Evolutionary conservation across 768 basidiomycete genomes (phyloP).

Genomic region (Podaxis sp.): DNA sequence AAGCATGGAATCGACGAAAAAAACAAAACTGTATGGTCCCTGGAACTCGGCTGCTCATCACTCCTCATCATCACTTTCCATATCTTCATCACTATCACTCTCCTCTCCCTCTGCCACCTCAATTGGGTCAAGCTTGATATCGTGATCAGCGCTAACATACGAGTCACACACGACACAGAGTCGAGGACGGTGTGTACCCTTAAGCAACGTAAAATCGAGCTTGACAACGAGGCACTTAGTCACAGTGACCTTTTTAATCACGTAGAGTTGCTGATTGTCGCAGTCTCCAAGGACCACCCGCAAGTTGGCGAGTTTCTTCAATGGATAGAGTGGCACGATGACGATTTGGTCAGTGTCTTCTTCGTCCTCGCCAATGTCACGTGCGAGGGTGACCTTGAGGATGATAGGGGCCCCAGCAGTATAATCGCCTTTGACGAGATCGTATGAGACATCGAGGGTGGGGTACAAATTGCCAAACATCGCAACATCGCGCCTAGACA

Average conservation of each 20-base stretch:
- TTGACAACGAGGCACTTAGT: conserved; percentile 86
- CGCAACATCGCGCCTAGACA: conserved; percentile 84
- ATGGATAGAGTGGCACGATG: conserved; percentile 90
- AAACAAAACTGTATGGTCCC: too few species aligned
- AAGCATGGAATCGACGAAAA: too few species aligned
- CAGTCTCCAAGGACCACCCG: conserved; percentile 96
- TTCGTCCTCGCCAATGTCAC: conserved; percentile 81
- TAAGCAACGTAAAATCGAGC: conserved; percentile 85
- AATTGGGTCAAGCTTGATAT: conserved; percentile 78
- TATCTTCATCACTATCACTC: conserved; percentile 78
- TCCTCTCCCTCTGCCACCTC: conserved; percentile 92
- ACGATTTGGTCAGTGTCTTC: conserved; percentile 75
- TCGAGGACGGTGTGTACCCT: conserved; percentile 81
- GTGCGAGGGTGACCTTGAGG: conserved; percentile 74
- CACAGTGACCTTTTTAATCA: conserved; percentile 89
- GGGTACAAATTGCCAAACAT: conserved; percentile 97
- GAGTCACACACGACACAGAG: conserved; percentile 92
- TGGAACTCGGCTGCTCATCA: not conserved
- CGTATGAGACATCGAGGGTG: conserved; percentile 87
- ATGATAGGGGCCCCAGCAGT: conserved; percentile 83
- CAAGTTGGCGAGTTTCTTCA: conserved; percentile 92
- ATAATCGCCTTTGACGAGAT: conserved; percentile 83
- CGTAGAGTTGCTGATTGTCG: conserved; percentile 72
- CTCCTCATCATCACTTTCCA: conserved; percentile 55
- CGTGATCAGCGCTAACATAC: conserved; percentile 90